A percentile compares a stretch with the other conserved stretches of the same genome.
Evolutionary conservation across 2,329 filamentous ascomycete genomes (phyloP).

Genomic region (Hypoxylon sp.): DNA sequence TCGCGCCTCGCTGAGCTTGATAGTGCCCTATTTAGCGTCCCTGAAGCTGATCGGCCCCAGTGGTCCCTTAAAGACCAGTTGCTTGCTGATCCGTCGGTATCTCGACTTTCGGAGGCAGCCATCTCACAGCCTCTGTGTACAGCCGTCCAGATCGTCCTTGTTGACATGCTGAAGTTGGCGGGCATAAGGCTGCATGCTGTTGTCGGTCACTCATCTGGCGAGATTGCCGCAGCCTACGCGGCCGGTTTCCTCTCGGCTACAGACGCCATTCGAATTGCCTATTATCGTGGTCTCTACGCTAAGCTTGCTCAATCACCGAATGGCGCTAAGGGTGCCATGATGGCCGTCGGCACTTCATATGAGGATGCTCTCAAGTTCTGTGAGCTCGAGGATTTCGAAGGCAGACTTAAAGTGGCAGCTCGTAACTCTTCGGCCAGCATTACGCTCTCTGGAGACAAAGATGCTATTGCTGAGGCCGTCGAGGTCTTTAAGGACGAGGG

Average conservation of each 20-base stretch:
- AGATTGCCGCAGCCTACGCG: slow-evolving; percentile 47
- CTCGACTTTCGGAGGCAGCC: no score
- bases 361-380: not conserved
- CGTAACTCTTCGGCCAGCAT: slow-evolving; percentile 6
- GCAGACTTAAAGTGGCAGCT: slow-evolving; percentile 1
- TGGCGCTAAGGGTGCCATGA: slow-evolving; percentile 58
- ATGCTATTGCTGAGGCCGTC: not conserved
- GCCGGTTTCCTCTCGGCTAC: slow-evolving; percentile 38
- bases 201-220: slow-evolving; percentile 50
- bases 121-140: slow-evolving; percentile 54
- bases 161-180: slow-evolving; percentile 52
- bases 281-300: slow-evolving; percentile 51
- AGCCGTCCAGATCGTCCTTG: slow-evolving; percentile 57
- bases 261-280: slow-evolving; percentile 51
- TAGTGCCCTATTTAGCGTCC: no score
- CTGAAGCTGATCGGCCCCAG: no score
- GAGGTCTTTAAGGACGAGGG: slow-evolving; percentile 1
- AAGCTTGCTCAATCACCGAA: slow-evolving; percentile 1
- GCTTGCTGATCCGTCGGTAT: no score
- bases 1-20: no score
- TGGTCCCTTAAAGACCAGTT: no score
- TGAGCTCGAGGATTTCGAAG: not conserved
- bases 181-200: slow-evolving; percentile 47
- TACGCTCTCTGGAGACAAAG: slow-evolving; percentile 12
- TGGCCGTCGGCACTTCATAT: slow-evolving; percentile 53